Percentiles rank a stretch among this genome's conserved stretches.
phyloP scores from a whole-genome alignment of 2,329 filamentous ascomycete species.

The Fusarium humuli region DNA sequence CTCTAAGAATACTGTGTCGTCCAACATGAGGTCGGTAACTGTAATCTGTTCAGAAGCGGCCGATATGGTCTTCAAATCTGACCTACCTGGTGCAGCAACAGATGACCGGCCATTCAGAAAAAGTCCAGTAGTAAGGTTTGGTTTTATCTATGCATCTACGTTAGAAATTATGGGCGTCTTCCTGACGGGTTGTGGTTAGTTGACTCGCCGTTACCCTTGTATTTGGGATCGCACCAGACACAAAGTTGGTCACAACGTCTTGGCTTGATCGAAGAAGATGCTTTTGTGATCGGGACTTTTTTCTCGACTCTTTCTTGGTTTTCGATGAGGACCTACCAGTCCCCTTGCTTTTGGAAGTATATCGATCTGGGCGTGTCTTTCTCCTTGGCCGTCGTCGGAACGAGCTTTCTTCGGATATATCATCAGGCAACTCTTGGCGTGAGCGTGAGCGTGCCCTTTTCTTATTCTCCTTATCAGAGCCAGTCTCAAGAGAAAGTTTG shows the following conservation, averaged over 20 bases:
- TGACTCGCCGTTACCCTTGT: conserved; percentile 49
- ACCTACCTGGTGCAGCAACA: conserved; percentile 34
- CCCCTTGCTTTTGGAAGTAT: conserved; percentile 56
- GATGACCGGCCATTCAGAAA: conserved; percentile 51
- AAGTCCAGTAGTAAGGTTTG: conserved; percentile 49
- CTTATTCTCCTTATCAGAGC: conserved; percentile 15
- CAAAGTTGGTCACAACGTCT: conserved; percentile 67
- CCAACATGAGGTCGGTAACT: conserved; percentile 65
- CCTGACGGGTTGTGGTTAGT: neutral
- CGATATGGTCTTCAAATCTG: neutral
- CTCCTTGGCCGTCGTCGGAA: conserved; percentile 65
- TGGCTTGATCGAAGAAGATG: conserved; percentile 53
- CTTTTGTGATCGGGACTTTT: conserved; percentile 35
- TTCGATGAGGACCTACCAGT: conserved; percentile 9
- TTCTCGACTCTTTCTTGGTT: conserved; percentile 5
- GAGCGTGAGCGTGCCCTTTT: conserved; percentile 5
- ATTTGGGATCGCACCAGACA: conserved; percentile 63
- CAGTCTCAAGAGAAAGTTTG: neutral
- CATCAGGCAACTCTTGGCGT: neutral
- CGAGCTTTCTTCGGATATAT: neutral
- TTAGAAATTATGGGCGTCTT: neutral
- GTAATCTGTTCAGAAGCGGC: neutral
- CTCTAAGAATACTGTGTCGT: conserved; percentile 60
- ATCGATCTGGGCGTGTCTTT: conserved; percentile 68
- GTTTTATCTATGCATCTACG: conserved; percentile 47